Percentiles rank a stretch among this genome's conserved stretches.
Conservation (phyloP, 1,284 basidiomycete genomes). For the Cutaneotrichosporon sp. region DNA sequence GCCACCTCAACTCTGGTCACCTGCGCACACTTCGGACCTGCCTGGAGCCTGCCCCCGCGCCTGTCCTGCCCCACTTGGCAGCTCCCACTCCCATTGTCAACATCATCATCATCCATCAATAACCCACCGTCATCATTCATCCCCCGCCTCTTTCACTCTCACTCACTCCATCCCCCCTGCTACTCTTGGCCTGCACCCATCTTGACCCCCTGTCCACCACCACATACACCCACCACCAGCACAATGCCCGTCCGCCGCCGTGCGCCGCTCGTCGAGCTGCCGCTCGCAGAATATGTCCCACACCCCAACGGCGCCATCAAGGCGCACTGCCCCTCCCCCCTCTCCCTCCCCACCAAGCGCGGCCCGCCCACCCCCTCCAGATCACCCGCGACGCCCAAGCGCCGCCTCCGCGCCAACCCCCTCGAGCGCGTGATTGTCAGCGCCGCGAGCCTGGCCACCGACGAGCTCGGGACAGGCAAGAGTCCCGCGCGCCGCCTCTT, state of each 20-base stretch:
- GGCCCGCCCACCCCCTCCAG: constrained; percentile 1
- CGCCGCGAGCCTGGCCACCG: constrained; percentile 7
- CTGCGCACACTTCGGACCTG: no score
- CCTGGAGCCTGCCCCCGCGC: no score
- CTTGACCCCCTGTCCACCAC: not conserved
- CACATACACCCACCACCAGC: no score
- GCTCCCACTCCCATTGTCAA: not conserved
- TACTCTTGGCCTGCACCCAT: not conserved
- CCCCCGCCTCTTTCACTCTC: not conserved
- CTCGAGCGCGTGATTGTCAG: not conserved
- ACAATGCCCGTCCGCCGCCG: constrained; percentile 6
- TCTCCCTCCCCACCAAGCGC: constrained; percentile 25
- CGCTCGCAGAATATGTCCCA: constrained; percentile 21
- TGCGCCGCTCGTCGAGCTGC: constrained; percentile 19
- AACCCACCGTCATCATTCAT: not conserved
- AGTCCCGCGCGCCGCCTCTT: constrained; percentile 23
- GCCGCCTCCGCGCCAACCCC: not conserved
- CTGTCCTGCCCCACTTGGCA: no score
- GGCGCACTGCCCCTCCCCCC: constrained; percentile 16
- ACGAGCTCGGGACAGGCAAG: constrained; percentile 23
- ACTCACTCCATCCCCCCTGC: not conserved
- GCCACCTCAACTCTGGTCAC: not conserved
- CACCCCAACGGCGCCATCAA: constrained; percentile 8
- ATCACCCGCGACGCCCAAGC: constrained; percentile 11
- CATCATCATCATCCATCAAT: no score